A percentile compares a stretch with the other conserved stretches of the same genome.
These are phyloP conservation scores for Pseudogymnoascus sp. DNA, from an alignment of 2,329 filamentous ascomycete species.

Conservation along the genomic window DNA sequence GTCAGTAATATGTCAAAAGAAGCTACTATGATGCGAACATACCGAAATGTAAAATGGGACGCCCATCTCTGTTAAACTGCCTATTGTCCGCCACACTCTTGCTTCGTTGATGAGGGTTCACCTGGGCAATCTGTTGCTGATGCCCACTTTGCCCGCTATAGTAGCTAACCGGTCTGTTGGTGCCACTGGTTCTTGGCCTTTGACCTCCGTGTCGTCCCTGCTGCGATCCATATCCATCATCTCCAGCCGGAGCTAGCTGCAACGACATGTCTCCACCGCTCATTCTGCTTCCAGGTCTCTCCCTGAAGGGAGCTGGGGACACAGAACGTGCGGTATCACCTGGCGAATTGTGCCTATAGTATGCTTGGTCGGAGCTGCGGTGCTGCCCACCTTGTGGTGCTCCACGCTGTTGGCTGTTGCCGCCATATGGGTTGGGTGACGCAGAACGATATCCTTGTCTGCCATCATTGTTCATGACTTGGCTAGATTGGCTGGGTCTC, in stretches of 20 bases:
- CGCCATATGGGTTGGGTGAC: conserved; percentile 58
- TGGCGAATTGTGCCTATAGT: conserved; percentile 44
- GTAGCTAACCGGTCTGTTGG: conserved; percentile 44
- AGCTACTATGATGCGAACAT: conserved; percentile 38
- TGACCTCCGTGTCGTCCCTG: conserved; percentile 42
- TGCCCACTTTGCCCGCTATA: conserved; percentile 38
- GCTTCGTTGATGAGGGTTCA: conserved; percentile 45
- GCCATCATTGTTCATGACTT: conserved; percentile 38
- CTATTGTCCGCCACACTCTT: conserved; percentile 79
- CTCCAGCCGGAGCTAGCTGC: conserved; percentile 50
- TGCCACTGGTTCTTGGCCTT: conserved; percentile 41
- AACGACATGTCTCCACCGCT: conserved; percentile 58
- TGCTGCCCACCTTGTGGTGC: conserved; percentile 34
- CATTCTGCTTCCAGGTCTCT: conserved; percentile 42
- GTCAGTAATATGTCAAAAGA: conserved; percentile 19
- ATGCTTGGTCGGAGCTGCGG: conserved; percentile 43
- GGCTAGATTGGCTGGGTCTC: conserved; percentile 38
- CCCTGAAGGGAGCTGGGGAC: conserved; percentile 38
- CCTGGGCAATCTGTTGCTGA: conserved; percentile 15
- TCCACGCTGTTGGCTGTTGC: conserved; percentile 24
- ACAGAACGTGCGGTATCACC: conserved; percentile 36
- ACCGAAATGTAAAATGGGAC: conserved; percentile 90
- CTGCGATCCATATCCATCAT: conserved; percentile 52
- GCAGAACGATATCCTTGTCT: conserved; percentile 41
- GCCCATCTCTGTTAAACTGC: conserved; percentile 77